These are phyloP conservation scores for Thalassiosira profunda DNA, from an alignment of 108 stramenopile genomes.

Conservation along the genomic window DNA sequence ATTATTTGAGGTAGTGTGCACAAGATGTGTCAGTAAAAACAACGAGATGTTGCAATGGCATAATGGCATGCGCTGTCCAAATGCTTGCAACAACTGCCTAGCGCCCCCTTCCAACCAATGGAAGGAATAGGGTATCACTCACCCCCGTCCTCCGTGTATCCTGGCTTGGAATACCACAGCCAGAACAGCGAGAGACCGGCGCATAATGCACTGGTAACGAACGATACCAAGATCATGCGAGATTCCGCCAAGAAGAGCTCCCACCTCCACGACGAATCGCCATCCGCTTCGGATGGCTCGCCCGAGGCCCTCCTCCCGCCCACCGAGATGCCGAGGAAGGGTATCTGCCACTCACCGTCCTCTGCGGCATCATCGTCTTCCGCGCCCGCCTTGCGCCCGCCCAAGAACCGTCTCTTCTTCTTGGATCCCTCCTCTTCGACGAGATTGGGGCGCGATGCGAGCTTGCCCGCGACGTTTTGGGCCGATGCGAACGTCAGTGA, in stretches of 20 bases:
- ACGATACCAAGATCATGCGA: conserved; percentile 20
- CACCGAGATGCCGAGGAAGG: background rate
- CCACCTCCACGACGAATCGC: conserved; percentile 1
- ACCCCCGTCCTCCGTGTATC: conserved; percentile 36
- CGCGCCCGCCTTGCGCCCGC: background rate
- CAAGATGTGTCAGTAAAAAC: background rate
- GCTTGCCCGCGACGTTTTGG: conserved; percentile 37
- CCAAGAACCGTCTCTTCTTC: conserved; percentile 6
- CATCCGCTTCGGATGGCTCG: background rate
- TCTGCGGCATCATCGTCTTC: conserved; percentile 2
- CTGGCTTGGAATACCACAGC: conserved; percentile 9
- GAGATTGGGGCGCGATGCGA: conserved; percentile 32
- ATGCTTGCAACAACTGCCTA: too few species aligned
- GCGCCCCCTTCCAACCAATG: too few species aligned
- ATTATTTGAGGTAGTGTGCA: background rate
- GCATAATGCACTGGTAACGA: conserved; percentile 27
- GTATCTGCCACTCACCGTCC: conserved; percentile 22
- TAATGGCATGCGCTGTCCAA: too few species aligned
- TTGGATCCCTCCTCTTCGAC: conserved; percentile 9
- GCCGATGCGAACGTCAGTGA: conserved; percentile 20
- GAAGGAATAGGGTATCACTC: conserved; percentile 18
- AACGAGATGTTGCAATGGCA: background rate
- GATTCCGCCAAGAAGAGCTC: conserved; percentile 39
- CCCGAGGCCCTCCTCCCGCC: background rate
- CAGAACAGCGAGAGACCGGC: conserved; percentile 29